Base-by-base conservation (phyloP, 495 filamentous ascomycete genomes). In the Penicillium manginii region DNA sequence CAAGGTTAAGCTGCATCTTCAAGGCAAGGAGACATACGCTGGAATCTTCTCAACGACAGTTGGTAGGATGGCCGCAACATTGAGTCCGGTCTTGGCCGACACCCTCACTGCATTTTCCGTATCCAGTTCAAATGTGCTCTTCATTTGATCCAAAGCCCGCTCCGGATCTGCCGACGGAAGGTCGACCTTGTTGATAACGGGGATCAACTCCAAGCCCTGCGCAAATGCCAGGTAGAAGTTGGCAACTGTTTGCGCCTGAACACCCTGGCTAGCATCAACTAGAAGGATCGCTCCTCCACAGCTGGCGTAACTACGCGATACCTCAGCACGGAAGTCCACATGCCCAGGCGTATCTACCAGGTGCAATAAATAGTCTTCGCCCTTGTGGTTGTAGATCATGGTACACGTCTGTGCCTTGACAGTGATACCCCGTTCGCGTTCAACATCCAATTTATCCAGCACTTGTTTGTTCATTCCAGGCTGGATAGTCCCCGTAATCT, bases 381-480 rank as follows among this genome's bases (percentile, higher is more conserved):
- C 91, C 19, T 90, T 79, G 70, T 92, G 78, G 35, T 91, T 91
- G 74, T 97, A 97, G 42, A 98, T 82, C 94, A 98, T 98, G 35
- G 86, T 92, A 77, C 96, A 98, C 53, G 94, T 98, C 78, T 98
- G 96, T 45, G 94, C 94, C 78, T 98, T 98, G 71, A 98, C 94
- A 2, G 94, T 98, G 67, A 98, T 98, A 46, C 94, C 94, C 29
- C 94, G 84, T 71, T 97, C 92, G 29, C 96, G 82, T 71, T 98
- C 94, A 39, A 98, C 94, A 73, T 98, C 94, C 35, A 98, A 84
- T 65, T 97, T 98, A 72, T 98, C 94, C 50, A 98, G 78, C 52
- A 98, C 88, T 80, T 98, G 94, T 76, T 96, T 96, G 74, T 97
- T 97, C 21, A 81, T 86, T 43, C 91, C 92, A 1, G 88, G 83